Conservation (phyloP, 73 alveolate genomes). For the Paramecium pentaurelia region DNA sequence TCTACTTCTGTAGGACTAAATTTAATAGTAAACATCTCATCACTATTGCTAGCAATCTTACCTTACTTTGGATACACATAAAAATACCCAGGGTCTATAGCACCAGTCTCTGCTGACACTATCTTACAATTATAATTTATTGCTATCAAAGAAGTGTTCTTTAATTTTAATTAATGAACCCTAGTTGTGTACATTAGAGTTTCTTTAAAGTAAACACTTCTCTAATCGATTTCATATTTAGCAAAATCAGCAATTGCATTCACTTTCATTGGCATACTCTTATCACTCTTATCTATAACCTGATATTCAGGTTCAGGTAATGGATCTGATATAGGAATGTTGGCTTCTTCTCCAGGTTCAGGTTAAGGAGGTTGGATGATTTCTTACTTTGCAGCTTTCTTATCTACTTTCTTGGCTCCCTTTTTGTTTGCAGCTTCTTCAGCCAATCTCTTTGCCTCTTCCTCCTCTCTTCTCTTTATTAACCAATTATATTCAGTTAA, state of each 20-base stretch:
- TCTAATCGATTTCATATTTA: slow-evolving; percentile 89
- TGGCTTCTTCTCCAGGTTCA: slow-evolving; percentile 89
- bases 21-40: slow-evolving; percentile 90
- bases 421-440: slow-evolving; percentile 95
- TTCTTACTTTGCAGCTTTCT: slow-evolving; percentile 79
- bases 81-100: slow-evolving; percentile 93
- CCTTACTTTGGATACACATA: slow-evolving; percentile 83
- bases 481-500: slow-evolving; percentile 90
- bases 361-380: slow-evolving; percentile 47
- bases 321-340: slow-evolving; percentile 88
- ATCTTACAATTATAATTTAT: slow-evolving; percentile 90
- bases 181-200: slow-evolving; percentile 97
- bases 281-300: slow-evolving; percentile 89
- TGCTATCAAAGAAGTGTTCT: slow-evolving; percentile 86
- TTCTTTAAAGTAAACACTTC: slow-evolving; percentile 89
- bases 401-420: slow-evolving; percentile 82
- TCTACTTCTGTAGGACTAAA: slow-evolving; percentile 97
- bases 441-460: slow-evolving; percentile 87
- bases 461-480: slow-evolving; percentile 91
- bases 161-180: slow-evolving; percentile 87
- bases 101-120: slow-evolving; percentile 85
- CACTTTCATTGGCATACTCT: slow-evolving; percentile 85
- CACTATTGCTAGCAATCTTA: slow-evolving; percentile 95
- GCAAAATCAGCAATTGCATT: slow-evolving; percentile 91
- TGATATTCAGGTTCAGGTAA: slow-evolving; percentile 89